phyloP scores from a whole-genome alignment of 2,329 filamentous ascomycete genomes.

The Pyrenochaeta sp. region DNA sequence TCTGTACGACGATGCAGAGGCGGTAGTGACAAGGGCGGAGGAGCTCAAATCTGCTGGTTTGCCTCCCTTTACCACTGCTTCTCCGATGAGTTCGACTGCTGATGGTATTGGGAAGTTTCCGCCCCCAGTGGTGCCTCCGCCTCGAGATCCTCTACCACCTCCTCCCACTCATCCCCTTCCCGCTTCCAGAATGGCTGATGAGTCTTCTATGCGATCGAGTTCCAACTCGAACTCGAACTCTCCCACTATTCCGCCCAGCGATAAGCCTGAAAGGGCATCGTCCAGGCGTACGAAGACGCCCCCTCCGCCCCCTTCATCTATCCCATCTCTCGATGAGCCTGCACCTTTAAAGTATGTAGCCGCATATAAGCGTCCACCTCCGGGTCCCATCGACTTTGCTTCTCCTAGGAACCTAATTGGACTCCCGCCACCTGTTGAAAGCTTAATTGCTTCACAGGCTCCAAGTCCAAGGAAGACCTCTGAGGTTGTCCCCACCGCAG shows the following conservation, averaged over 20 bases:
- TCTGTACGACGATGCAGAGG: conserved; percentile 58
- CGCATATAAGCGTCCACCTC: conserved; percentile 39
- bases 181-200: conserved; percentile 24
- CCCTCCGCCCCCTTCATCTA: conserved; percentile 30
- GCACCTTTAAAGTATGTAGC: conserved; percentile 17
- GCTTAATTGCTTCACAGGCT: conserved; percentile 23
- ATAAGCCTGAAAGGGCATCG: conserved; percentile 22
- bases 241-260: conserved; percentile 21
- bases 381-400: conserved; percentile 37
- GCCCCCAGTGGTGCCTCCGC: conserved; percentile 46
- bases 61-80: conserved; percentile 46
- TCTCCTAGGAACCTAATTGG: conserved; percentile 36
- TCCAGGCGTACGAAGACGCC: conserved; percentile 21
- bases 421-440: conserved; percentile 29
- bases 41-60: conserved; percentile 50
- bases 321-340: conserved; percentile 20
- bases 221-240: conserved; percentile 9
- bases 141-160: conserved; percentile 36
- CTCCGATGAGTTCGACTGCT: conserved; percentile 43
- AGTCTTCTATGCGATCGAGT: conserved; percentile 17
- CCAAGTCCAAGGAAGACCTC: conserved; percentile 22
- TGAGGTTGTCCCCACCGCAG: conserved; percentile 1
- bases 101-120: conserved; percentile 47
- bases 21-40: conserved; percentile 42
- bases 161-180: conserved; percentile 29